Base-by-base conservation (phyloP, 208 protist genomes). In the Leishmania major region DNA sequence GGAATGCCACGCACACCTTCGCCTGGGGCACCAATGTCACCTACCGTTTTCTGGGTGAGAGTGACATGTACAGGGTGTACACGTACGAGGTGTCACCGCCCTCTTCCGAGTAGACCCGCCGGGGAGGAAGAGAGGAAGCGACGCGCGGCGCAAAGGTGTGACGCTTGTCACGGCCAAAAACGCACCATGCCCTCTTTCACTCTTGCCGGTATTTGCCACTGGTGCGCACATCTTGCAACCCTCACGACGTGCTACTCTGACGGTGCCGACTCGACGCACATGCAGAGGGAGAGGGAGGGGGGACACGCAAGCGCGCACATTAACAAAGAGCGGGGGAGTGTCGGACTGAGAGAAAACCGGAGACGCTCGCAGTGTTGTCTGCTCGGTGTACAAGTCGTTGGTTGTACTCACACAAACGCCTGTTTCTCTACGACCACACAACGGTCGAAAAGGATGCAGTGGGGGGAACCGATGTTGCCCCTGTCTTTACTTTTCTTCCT, bases 21-120 rank as follows among this genome's bases (percentile, higher is more conserved):
- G 88, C 83, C 19, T 97, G 94, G 93, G 93, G 90, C 0, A 75
- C 78, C 47, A 89, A 89, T 43, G 91, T 83, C 64, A 78, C 69
- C 60, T 78, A 94, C 70, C 49, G 67, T 13, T 89, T 90, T 49
- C 74, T 97, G 35, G 93, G 93, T 5, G 91, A 93, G 2, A 95
- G 94, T 77, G 94, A 96, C 60, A 89, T 97, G 78, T 97, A 97
- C 83, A 84, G 91, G 15, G 59, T 94, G 53, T 97, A 92, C 83
- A 85, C 89, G 13, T 96, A 97, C 79, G 81, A 84, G 40, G 91
- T 94, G 22, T 57, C 35, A 2, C 74, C 82, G 13, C 60, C 74
- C 25, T 55, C 49, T n/a, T 62, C 51, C 53, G 51, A 45, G 19
- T 43, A 57, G 13, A 19, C 53, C 35, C 73, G 35, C 70, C 19